Conservation (phyloP, 805 yeast genomes). For the Torulaspora indica region DNA sequence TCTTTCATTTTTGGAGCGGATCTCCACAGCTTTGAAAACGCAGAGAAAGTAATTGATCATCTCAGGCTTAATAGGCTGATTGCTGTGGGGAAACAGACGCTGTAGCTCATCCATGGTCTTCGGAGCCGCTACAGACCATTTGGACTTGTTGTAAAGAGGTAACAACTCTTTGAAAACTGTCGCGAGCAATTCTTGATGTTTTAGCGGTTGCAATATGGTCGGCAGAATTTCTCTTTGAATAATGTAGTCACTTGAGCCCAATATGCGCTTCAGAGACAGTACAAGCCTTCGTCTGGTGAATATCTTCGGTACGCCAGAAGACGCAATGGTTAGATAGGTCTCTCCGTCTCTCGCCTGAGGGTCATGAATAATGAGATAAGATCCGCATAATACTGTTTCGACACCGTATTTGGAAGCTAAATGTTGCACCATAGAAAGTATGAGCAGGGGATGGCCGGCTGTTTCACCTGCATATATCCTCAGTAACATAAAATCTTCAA, state of each 20-base stretch:
- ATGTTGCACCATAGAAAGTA: conserved; percentile 25
- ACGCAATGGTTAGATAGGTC: conserved; percentile 20
- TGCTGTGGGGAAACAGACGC: conserved; percentile 15
- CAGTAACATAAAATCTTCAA: conserved; percentile 25
- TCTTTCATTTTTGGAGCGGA: conserved; percentile 5
- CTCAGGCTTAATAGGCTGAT: conserved; percentile 14
- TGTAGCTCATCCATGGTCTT: conserved; percentile 8
- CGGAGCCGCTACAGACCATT: conserved; percentile 14
- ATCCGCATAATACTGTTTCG: conserved; percentile 17
- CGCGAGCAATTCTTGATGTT: conserved; percentile 10
- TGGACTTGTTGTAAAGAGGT: conserved; percentile 17
- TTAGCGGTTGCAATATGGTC: conserved; percentile 16
- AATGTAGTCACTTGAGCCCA: conserved; percentile 13
- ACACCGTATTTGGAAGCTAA: conserved; percentile 16
- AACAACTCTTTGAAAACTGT: conserved; percentile 19
- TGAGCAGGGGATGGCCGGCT: conserved; percentile 22
- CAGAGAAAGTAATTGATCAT: conserved; percentile 12
- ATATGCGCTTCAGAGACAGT: conserved; percentile 17
- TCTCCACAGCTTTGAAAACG: conserved; percentile 13
- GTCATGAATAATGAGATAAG: conserved; percentile 21
- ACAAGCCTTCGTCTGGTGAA: conserved; percentile 17
- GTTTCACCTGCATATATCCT: conserved; percentile 28
- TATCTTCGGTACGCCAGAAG: conserved; percentile 17
- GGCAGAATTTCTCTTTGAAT: conserved; percentile 16
- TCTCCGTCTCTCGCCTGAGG: conserved; percentile 14